phyloP scores from a whole-genome alignment of 2,329 filamentous ascomycete genomes.

The Furcasterigmium sp. region DNA sequence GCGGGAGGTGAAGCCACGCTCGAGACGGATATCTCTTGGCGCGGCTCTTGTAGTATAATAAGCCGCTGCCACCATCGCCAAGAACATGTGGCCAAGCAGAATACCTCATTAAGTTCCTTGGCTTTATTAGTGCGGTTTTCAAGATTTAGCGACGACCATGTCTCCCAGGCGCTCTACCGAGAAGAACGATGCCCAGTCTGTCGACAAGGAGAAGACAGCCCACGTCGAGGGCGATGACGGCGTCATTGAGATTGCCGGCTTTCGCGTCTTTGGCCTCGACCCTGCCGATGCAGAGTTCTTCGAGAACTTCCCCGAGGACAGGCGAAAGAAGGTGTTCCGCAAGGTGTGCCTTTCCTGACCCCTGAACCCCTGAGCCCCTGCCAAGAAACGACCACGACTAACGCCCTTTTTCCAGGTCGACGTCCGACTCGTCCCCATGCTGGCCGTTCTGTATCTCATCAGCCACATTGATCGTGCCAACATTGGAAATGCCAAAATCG shows the following conservation, averaged over 20 bases:
- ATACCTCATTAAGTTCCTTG: too few species aligned
- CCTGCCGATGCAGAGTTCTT: constrained; percentile 24
- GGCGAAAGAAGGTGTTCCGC: constrained; percentile 15
- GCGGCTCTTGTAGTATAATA: too few species aligned
- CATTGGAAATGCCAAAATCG: constrained; percentile 44
- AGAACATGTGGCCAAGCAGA: too few species aligned
- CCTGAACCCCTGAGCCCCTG: too few species aligned
- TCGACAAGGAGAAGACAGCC: constrained; percentile 4
- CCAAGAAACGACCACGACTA: too few species aligned
- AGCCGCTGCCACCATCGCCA: too few species aligned
- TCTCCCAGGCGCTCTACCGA: constrained; percentile 7
- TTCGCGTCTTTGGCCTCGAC: constrained; percentile 21
- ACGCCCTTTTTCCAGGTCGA: constrained; percentile 4
- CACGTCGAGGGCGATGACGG: constrained; percentile 11
- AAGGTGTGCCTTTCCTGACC: constrained; percentile 11
- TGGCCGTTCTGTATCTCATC: constrained; percentile 54
- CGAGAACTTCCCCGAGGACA: constrained; percentile 17
- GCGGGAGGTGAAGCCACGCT: too few species aligned
- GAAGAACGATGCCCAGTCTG: constrained; percentile 7
- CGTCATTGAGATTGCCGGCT: constrained; percentile 19
- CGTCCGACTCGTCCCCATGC: constrained; percentile 30
- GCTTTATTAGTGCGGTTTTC: too few species aligned
- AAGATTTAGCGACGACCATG: constrained; percentile 1
- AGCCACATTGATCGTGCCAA: constrained; percentile 53
- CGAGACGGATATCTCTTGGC: too few species aligned